A percentile compares a stretch with the other conserved stretches of the same genome.
Conservation (phyloP, 2,329 filamentous ascomycete genomes). For the Parastagonospora avenae region DNA sequence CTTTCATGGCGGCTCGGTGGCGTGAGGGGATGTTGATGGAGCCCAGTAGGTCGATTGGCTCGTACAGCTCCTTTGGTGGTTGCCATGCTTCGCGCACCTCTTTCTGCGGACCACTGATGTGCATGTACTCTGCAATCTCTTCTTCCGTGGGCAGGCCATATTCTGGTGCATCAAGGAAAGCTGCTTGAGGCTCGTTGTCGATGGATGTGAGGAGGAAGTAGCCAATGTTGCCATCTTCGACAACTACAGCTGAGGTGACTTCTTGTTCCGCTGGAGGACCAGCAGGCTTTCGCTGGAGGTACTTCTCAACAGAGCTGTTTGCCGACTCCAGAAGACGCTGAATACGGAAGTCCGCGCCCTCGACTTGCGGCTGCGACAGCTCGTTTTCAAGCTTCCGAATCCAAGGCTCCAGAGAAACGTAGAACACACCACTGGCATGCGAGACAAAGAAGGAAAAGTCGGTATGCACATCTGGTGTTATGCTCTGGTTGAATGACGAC, state of each 20-base stretch:
- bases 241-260: slow-evolving; percentile 57
- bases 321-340: slow-evolving; percentile 60
- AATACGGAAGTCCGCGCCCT: slow-evolving; percentile 62
- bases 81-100: slow-evolving; percentile 71
- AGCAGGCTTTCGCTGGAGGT: slow-evolving; percentile 47
- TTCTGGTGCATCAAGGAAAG: slow-evolving; percentile 57
- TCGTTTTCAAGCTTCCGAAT: slow-evolving; percentile 62
- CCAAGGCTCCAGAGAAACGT: slow-evolving; percentile 63
- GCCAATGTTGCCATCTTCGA: slow-evolving; percentile 62
- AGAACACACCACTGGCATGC: slow-evolving; percentile 58
- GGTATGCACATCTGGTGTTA: slow-evolving; percentile 61
- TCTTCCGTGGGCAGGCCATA: slow-evolving; percentile 33
- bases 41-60: slow-evolving; percentile 60
- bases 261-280: slow-evolving; percentile 24
- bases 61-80: slow-evolving; percentile 65
- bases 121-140: slow-evolving; percentile 33
- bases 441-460: slow-evolving; percentile 66
- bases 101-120: slow-evolving; percentile 16
- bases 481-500: slow-evolving; percentile 55
- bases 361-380: slow-evolving; percentile 55
- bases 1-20: slow-evolving; percentile 65
- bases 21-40: slow-evolving; percentile 65
- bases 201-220: slow-evolving; percentile 61
- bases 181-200: slow-evolving; percentile 56
- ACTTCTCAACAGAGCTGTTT: slow-evolving; percentile 55